These are phyloP conservation scores for Francoa sonchifolia DNA, from an alignment of 441 rosid genomes.

Conservation along the genomic window DNA sequence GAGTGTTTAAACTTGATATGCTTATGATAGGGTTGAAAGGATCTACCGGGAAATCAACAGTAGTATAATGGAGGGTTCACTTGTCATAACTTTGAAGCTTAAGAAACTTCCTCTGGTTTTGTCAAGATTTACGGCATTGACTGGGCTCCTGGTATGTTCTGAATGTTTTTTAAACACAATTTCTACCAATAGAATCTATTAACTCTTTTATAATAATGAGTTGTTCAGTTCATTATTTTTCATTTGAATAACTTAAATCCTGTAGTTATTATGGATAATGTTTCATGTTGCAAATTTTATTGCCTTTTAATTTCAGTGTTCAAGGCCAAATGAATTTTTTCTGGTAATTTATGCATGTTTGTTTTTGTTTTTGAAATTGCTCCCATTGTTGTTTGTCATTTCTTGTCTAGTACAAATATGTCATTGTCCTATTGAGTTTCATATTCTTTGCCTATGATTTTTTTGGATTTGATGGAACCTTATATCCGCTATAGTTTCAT, in stretches of 20 bases:
- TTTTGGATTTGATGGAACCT: too few relatives aligned
- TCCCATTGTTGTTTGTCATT: too few relatives aligned
- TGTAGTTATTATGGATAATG: neutral
- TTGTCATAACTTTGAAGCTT: conserved; percentile 63
- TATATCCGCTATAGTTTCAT: too few relatives aligned
- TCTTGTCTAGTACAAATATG: too few relatives aligned
- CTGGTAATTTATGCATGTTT: too few relatives aligned
- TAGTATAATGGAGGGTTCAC: conserved; percentile 58
- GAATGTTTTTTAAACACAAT: neutral
- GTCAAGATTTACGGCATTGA: conserved; percentile 80
- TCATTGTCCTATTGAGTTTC: too few relatives aligned
- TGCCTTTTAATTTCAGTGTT: neutral
- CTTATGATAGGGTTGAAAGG: conserved; percentile 76
- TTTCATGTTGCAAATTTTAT: neutral
- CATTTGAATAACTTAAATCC: neutral
- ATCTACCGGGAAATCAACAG: conserved; percentile 72
- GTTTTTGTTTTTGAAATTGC: too few relatives aligned
- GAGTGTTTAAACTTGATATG: conserved; percentile 5
- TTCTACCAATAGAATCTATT: too few relatives aligned
- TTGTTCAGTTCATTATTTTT: neutral
- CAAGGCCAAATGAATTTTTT: too few relatives aligned
- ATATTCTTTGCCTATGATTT: too few relatives aligned
- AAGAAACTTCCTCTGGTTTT: conserved; percentile 73
- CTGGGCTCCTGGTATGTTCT: conserved; percentile 85
- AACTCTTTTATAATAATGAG: too few relatives aligned